Conservation (phyloP, 2,329 filamentous ascomycete species). For the Pseudogymnoascus sp. region DNA sequence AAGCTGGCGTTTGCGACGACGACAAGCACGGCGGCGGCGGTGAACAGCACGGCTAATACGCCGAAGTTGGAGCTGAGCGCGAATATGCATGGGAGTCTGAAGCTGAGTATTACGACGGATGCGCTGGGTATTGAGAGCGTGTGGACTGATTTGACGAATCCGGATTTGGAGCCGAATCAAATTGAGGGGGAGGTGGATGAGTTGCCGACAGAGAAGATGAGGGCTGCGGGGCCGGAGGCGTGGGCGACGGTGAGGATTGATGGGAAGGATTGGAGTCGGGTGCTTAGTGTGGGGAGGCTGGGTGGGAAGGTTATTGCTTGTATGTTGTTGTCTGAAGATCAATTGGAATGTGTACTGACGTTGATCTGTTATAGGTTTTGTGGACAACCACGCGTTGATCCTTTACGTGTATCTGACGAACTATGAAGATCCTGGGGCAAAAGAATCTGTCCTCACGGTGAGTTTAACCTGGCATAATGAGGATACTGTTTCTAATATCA, state of each 20-base stretch:
- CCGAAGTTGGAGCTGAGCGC: constrained; percentile 79
- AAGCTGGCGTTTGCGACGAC: constrained; percentile 57
- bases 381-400: constrained; percentile 70
- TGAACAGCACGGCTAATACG: constrained; percentile 22
- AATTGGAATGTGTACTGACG: constrained; percentile 15
- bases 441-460: constrained; percentile 1
- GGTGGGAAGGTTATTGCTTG: constrained; percentile 91
- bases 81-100: constrained; percentile 87
- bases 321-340: constrained; percentile 30
- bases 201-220: constrained; percentile 72
- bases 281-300: constrained; percentile 84
- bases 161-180: constrained; percentile 72
- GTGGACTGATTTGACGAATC: constrained; percentile 82
- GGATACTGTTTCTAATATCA: background rate
- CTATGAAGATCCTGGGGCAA: constrained; percentile 23
- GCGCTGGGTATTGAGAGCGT: constrained; percentile 74
- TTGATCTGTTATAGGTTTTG: constrained; percentile 45
- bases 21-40: constrained; percentile 13
- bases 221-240: constrained; percentile 64
- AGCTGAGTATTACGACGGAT: constrained; percentile 73
- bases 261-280: constrained; percentile 86
- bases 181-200: constrained; percentile 55
- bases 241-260: constrained; percentile 91
- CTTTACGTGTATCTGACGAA: constrained; percentile 73
- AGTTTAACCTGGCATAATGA: background rate